Base-by-base conservation (phyloP, 768 basidiomycete species). In the Hydnum rufescens region DNA sequence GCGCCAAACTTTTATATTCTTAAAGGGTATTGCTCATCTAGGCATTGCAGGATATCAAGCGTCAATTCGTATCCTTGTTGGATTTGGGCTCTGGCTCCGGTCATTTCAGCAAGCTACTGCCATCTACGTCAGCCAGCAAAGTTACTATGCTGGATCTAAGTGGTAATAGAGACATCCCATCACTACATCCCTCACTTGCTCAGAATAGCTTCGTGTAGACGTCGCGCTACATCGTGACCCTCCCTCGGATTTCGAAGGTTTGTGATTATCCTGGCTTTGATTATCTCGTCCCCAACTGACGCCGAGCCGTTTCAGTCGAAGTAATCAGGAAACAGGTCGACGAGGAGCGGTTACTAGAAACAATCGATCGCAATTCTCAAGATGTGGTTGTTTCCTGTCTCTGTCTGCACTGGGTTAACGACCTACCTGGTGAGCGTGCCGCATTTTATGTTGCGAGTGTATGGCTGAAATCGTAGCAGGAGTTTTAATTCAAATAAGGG, bases 331-430 rank as follows among this genome's bases (percentile, higher is more conserved):
- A 82, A 54, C 77, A 80, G 56, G 78, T 73, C 42, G 88, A 95
- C 55, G 90, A 96, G 62, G 90, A 96, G 63, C 69, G 73, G 30
- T 65, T 96, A 1, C 70, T 92, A 2, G 66, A 75, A 42, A 64
- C 70, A 19, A 67, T 96, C 6, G 69, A 72, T 3, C 76, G 70
- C 2, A 73, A 82, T 55, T 85, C 87, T 13, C 82, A 92, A 61
- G 93, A 97, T 61, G 88, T 85, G 18, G 76, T 96, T 44, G 78
- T 95, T 25, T 92, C 88, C 8, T 92, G 87, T 62, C 72, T 95
- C 3, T 82, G 80, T 58, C 71, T 97, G 42, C 95, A 99, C 57
- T 99, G 95, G 95, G 77, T 95, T 8, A 97, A 97, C 59, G 95
- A 99, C 66, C 74, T 99, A 4, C 93, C 90, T 55, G 89, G 92